Evolutionary conservation across 225 moss, liverwort and hornwort genomes (phyloP).

Genomic region (Neckera pumila): DNA sequence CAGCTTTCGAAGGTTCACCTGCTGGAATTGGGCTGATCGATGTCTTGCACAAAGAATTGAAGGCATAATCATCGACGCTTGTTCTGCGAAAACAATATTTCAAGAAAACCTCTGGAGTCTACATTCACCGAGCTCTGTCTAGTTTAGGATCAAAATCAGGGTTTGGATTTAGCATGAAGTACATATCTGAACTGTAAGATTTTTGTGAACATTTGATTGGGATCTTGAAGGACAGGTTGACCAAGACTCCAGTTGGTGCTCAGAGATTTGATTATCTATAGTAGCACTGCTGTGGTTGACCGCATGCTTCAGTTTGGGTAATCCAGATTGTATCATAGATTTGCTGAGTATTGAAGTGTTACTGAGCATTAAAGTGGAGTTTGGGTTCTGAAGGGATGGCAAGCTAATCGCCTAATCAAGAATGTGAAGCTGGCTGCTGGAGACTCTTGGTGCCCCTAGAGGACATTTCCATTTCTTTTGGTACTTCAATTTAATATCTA

Average conservation of each 20-base stretch:
- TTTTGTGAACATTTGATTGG: background rate
- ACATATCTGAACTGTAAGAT: constrained; percentile 2
- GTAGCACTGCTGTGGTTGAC: background rate
- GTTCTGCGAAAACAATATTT: background rate
- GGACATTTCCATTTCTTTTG: background rate
- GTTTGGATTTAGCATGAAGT: background rate
- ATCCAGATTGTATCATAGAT: background rate
- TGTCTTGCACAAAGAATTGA: background rate
- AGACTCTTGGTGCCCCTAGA: background rate
- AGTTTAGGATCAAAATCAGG: background rate
- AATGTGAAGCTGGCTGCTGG: background rate
- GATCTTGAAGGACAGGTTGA: constrained; percentile 7
- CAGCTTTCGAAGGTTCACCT: background rate
- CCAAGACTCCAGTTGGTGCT: background rate
- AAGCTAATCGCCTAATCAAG: background rate
- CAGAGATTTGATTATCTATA: background rate
- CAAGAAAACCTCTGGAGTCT: background rate
- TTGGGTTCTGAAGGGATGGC: background rate
- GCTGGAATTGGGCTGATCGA: background rate
- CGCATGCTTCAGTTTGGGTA: background rate
- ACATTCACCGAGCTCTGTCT: background rate
- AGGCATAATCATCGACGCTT: background rate
- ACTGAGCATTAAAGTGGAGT: background rate
- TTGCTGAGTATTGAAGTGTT: background rate
- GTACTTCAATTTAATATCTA: background rate